Evolutionary conservation across 768 basidiomycete species (phyloP).

Genomic region (Trametes elegans): DNA sequence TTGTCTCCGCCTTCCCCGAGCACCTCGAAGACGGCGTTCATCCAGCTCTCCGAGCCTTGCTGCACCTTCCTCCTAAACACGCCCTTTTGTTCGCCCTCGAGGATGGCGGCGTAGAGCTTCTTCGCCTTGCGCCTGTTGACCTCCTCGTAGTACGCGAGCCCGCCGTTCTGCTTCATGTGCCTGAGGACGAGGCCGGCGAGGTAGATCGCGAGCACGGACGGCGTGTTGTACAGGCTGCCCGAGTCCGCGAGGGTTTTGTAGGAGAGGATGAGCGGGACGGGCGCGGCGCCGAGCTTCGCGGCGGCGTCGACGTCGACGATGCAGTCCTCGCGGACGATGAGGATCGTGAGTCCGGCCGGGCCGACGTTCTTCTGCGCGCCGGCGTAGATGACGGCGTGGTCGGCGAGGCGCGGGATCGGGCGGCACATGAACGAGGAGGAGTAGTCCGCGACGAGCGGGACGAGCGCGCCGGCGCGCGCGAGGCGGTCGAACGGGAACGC

Average conservation of each 20-base stretch:
- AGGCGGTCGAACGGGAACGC: slow-evolving; percentile 85
- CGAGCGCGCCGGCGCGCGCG: slow-evolving; percentile 47
- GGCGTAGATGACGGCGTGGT: slow-evolving; percentile 93
- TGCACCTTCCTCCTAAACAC: slow-evolving; percentile 71
- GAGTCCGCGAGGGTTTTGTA: slow-evolving; percentile 82
- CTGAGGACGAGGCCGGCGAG: slow-evolving; percentile 82
- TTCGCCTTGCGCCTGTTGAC: slow-evolving; percentile 71
- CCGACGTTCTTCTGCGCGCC: slow-evolving; percentile 99
- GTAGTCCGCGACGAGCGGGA: slow-evolving; percentile 91
- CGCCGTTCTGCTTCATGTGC: slow-evolving; percentile 63
- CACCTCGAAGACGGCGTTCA: slow-evolving; percentile 91
- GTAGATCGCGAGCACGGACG: slow-evolving; percentile 89
- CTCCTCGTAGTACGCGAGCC: slow-evolving; percentile 61
- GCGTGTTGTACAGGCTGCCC: slow-evolving; percentile 88
- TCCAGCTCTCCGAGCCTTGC: slow-evolving; percentile 81
- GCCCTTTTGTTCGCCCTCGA: slow-evolving; percentile 68
- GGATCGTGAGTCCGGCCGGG: slow-evolving; percentile 87
- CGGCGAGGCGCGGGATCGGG: slow-evolving; percentile 81
- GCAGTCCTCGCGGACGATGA: slow-evolving; percentile 94
- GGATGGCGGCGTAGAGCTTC: slow-evolving; percentile 72
- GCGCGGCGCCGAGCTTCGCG: slow-evolving; percentile 63
- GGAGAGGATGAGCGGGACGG: slow-evolving; percentile 75
- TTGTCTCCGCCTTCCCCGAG: slow-evolving; percentile 70
- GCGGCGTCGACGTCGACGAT: slow-evolving; percentile 87
- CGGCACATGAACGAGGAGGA: slow-evolving; percentile 97